Percentiles rank a stretch among this genome's conserved stretches.
Conservation (phyloP, 2,329 filamentous ascomycete genomes). For the Alternaria sp. region DNA sequence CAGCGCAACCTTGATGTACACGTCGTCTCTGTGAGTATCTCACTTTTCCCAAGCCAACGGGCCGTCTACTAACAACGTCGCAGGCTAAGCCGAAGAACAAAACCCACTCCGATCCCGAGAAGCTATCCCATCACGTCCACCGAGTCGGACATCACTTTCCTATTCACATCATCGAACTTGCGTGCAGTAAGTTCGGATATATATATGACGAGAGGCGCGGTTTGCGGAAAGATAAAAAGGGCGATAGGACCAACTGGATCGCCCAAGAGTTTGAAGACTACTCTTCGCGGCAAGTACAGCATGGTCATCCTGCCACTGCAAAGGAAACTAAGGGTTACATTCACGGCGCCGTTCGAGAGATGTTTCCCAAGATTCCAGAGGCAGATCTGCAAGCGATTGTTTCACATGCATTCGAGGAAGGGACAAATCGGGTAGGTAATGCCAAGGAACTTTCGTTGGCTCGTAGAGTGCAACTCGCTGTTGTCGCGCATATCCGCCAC, state of each 20-base stretch:
- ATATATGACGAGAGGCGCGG: constrained; percentile 31
- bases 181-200: constrained; percentile 61
- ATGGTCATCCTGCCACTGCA: constrained; percentile 38
- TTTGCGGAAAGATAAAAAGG: constrained; percentile 32
- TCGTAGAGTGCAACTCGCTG: constrained; percentile 67
- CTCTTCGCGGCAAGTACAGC: constrained; percentile 36
- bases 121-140: constrained; percentile 67
- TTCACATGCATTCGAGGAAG: constrained; percentile 68
- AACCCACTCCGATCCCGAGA: constrained; percentile 59
- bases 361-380: constrained; percentile 70
- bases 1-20: constrained; percentile 63
- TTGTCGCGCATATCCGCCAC: constrained; percentile 69
- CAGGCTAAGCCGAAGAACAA: constrained; percentile 58
- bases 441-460: constrained; percentile 63
- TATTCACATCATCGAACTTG: constrained; percentile 65
- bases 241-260: constrained; percentile 41
- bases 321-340: constrained; percentile 65
- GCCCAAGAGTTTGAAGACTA: constrained; percentile 50
- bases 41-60: not conserved
- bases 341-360: constrained; percentile 65
- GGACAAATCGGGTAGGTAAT: constrained; percentile 66
- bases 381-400: constrained; percentile 66
- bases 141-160: constrained; percentile 71
- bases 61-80: constrained; percentile 21
- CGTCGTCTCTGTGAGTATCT: constrained; percentile 67